Percentiles rank a stretch among this genome's conserved stretches.
phyloP scores from a whole-genome alignment of 257 asterid genomes.

The Ballota nigra region DNA sequence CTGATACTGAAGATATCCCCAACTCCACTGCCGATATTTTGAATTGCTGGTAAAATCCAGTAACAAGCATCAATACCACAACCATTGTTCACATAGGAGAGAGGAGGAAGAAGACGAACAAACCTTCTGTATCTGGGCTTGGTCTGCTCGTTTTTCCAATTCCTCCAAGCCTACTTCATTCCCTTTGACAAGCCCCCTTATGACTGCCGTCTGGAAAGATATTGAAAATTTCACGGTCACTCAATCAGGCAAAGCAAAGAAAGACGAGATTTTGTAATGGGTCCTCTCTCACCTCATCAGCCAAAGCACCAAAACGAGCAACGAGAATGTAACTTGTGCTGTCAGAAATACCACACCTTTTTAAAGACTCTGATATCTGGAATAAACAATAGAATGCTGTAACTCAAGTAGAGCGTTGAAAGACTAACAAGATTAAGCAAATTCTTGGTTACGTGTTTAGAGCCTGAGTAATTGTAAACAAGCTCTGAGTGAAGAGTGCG shows the following conservation, averaged over 20 bases:
- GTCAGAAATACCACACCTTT: constrained; percentile 87
- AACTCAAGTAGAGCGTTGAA: constrained; percentile 3
- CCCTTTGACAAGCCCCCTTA: constrained; percentile 65
- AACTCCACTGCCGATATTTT: constrained; percentile 74
- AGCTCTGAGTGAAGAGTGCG: constrained; percentile 91
- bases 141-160: constrained; percentile 62
- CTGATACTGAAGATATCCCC: constrained; percentile 72
- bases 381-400: background rate
- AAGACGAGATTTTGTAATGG: background rate
- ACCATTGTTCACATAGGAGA: background rate
- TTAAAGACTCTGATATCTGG: constrained; percentile 87
- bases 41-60: constrained; percentile 54
- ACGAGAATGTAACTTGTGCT: constrained; percentile 73
- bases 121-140: constrained; percentile 83
- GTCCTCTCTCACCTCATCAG: constrained; percentile 59
- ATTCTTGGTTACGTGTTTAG: constrained; percentile 67
- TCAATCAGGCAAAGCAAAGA: background rate
- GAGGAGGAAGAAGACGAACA: background rate
- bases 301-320: constrained; percentile 77
- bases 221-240: background rate
- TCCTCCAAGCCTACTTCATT: constrained; percentile 68
- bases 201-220: constrained; percentile 42
- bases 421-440: constrained; percentile 1
- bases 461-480: constrained; percentile 88
- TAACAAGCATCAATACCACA: constrained; percentile 10